Base-by-base conservation (phyloP, 305 asterid genomes). In the Solanum hybrid region DNA sequence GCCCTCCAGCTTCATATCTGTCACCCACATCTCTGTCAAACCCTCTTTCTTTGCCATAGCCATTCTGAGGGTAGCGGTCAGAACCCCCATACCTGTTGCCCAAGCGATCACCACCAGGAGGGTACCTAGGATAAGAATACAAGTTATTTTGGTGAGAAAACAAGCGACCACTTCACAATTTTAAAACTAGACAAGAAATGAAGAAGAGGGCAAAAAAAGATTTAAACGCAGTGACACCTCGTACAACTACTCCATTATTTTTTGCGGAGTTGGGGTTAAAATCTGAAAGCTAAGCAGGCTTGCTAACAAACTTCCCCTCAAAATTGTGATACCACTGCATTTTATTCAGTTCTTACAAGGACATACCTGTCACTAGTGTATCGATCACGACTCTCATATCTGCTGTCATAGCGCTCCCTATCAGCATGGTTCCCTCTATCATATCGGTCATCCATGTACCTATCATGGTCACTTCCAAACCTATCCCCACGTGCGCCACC, bases 391-490 rank as follows among this genome's bases (percentile, higher is more conserved):
- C 92, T 90, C 71, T 90, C 97, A 90, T 95, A 97, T 51, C 87
- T 84, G 87, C 74, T 51, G 40, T 84, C 74, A 84, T 84, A 92
- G 10, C 95, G 93, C 82, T 93, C 94, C 90, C 96, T 93, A 76
- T 94, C 98, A 84, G 96, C 96, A 90, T 89, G 94, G 33, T 95
- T 95, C 57, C 97, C 96, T 90, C 95, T 92, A 33, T 95, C 97
- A 46, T 89, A 92, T 88, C 93, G 91, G 82, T 95, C 97, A 89
- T 95, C 96, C 80, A 94, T 36, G 61, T 92, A 94, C 69, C 96
- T 84, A 84, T 51, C 87, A 84, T 12, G 94, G 67, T 91, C 95
- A 91, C 89, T 93, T 40, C 94, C 92, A 91, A 93, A 94, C 79
- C 96, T 96, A 87, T 95, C 97, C 31, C 92, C 97, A 83, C 93